Evolutionary conservation across 805 yeast species (phyloP), one percentile per base, ranked within the genome.

Genomic region (Saccharomycopsis sp.): DNA sequence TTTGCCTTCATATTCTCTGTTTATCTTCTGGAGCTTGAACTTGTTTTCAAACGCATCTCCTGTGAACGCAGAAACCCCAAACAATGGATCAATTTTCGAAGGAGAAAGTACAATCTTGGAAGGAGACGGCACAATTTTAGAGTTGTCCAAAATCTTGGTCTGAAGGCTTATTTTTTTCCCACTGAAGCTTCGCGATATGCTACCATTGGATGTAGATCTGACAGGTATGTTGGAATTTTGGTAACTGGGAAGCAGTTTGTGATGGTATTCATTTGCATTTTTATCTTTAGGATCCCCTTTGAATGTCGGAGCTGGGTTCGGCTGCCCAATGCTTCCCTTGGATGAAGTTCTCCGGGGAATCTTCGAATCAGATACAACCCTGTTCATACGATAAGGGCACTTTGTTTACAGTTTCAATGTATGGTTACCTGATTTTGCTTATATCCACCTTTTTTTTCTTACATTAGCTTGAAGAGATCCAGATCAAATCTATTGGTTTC

Each of bases 11-110:
- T 44, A 19, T 19, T 48, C 41, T 2, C 20, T 12, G 13, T 42
- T 50, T 1, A 52, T 23, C 45, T 34, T 32, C n/a, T 45, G 41
- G 12, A 50, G 46, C 25, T 33, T 51, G 5, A 34, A 18, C 32
- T 39, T 45, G 18, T 39, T 39, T 16, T 36, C 42, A 16, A 43
- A 39, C 20, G 31, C 41, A 3, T 30, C 32, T 6, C 32, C n/a
- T n/a, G n/a, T n/a, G n/a, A n/a, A n/a, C n/a, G n/a, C n/a, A n/a
- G n/a, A n/a, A n/a, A n/a, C n/a, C n/a, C n/a, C n/a, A n/a, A n/a
- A n/a, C n/a, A n/a, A n/a, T n/a, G n/a, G n/a, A n/a, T n/a, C n/a
- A n/a, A n/a, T n/a, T n/a, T n/a, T n/a, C n/a, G n/a, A n/a, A n/a
- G n/a, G n/a, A n/a, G n/a, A n/a, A n/a, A n/a, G n/a, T n/a, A 33